Percentiles rank a stretch among this genome's conserved stretches.
These are phyloP conservation scores for Dictyostelium citrinum DNA, from an alignment of 78 protist species.

Conservation along the genomic window DNA sequence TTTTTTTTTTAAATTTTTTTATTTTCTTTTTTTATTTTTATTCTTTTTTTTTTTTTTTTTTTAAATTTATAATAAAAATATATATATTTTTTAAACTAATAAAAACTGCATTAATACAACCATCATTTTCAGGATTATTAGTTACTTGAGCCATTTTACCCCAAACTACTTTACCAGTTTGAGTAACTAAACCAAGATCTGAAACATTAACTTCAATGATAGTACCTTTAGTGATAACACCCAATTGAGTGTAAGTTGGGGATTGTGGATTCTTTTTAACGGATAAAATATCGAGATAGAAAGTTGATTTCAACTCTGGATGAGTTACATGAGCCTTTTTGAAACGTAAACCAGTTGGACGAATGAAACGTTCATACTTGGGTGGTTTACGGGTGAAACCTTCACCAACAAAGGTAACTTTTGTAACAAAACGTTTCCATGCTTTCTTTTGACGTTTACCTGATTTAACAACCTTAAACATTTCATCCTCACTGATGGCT, in stretches of 20 bases:
- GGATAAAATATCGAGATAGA: constrained; percentile 96
- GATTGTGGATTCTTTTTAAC: constrained; percentile 98
- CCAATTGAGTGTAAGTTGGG: constrained; percentile 95
- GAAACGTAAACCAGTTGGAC: constrained; percentile 98
- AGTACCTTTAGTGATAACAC: constrained; percentile 99
- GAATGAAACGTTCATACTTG: constrained; percentile 98
- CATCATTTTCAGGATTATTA: constrained; percentile 99
- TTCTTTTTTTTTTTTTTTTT: background rate
- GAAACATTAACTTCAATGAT: constrained; percentile 98
- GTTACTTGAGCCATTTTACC: constrained; percentile 99
- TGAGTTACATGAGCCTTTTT: constrained; percentile 99
- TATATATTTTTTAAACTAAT: constrained; percentile 89
- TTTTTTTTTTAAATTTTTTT: background rate
- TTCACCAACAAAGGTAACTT: constrained; percentile 98
- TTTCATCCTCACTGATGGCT: constrained; percentile 95
- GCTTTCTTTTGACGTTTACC: constrained; percentile 98
- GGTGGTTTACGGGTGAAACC: constrained; percentile 99
- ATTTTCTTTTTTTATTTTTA: background rate
- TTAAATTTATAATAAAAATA: background rate
- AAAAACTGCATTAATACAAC: constrained; percentile 99
- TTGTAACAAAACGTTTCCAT: constrained; percentile 99
- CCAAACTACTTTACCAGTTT: constrained; percentile 99
- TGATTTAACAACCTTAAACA: constrained; percentile 94
- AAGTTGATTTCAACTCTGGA: constrained; percentile 99
- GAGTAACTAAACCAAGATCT: constrained; percentile 99